A percentile compares a stretch with the other conserved stretches of the same genome.
Evolutionary conservation across 139 green algal genomes (phyloP).

Genomic region (Chlamydomonas eustigma): DNA sequence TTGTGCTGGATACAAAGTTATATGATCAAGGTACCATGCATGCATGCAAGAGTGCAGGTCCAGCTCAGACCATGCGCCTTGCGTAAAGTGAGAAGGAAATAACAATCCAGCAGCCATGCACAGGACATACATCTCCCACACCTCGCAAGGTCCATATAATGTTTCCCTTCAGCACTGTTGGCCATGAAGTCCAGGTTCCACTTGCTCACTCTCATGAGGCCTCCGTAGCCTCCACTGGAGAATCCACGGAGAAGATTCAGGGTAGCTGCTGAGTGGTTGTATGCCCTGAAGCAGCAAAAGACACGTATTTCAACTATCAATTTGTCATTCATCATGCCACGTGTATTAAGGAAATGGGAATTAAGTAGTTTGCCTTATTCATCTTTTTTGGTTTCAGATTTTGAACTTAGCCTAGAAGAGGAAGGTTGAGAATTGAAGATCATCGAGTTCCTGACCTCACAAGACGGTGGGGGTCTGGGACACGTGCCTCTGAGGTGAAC

Average conservation of each 20-base stretch:
- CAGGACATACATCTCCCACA: slow-evolving; percentile 83
- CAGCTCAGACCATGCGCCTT: too few species aligned
- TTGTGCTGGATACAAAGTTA: too few species aligned
- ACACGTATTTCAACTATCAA: slow-evolving; percentile 43
- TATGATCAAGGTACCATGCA: too few species aligned
- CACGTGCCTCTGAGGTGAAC: slow-evolving; percentile 79
- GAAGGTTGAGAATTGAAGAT: too few species aligned
- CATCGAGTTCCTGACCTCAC: too few species aligned
- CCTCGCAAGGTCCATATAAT: slow-evolving; percentile 86
- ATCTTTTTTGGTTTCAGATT: too few species aligned
- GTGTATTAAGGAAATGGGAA: too few species aligned
- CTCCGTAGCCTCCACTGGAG: slow-evolving; percentile 90
- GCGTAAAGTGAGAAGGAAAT: too few species aligned
- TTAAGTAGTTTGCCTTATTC: too few species aligned
- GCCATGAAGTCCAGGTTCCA: slow-evolving; percentile 99
- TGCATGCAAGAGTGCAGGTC: too few species aligned
- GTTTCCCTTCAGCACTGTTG: slow-evolving; percentile 73
- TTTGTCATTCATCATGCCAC: too few species aligned
- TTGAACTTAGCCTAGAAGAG: too few species aligned
- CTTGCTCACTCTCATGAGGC: slow-evolving; percentile 80
- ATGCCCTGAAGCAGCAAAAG: slow-evolving; percentile 57
- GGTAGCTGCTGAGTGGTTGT: slow-evolving; percentile 95
- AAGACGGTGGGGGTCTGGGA: slow-evolving; percentile 82
- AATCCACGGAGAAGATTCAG: slow-evolving; percentile 98
- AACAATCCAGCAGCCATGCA: slow-evolving; percentile 77